Percentiles rank a stretch among this genome's conserved stretches.
phyloP scores from a whole-genome alignment of 495 filamentous ascomycete species.

The Penicillium dipodomyicola region DNA sequence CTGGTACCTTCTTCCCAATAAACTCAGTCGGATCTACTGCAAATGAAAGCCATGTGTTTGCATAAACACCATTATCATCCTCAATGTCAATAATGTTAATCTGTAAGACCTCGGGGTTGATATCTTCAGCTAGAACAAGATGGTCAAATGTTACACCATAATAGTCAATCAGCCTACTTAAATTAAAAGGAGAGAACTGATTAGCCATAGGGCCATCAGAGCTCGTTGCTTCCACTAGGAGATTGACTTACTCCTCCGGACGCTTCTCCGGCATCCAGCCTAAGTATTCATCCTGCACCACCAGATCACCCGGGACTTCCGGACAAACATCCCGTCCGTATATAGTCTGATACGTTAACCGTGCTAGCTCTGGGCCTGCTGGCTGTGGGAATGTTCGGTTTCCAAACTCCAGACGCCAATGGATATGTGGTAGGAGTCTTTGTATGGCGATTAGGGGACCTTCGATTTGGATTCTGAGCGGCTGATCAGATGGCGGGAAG shows the following conservation, averaged over 20 bases:
- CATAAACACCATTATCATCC: conserved; percentile 29
- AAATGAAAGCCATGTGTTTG: conserved; percentile 28
- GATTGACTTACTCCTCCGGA: conserved; percentile 10
- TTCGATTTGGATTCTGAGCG: conserved; percentile 33
- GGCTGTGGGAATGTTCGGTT: conserved; percentile 25
- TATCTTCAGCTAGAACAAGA: conserved; percentile 30
- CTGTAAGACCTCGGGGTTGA: conserved; percentile 34
- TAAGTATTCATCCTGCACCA: conserved; percentile 32
- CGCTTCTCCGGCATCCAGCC: conserved; percentile 26
- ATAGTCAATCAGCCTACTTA: conserved; percentile 35
- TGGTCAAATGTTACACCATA: conserved; percentile 43
- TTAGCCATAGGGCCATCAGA: not conserved
- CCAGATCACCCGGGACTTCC: conserved; percentile 25
- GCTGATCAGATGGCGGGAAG: conserved; percentile 20
- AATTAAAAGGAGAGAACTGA: too few relatives aligned
- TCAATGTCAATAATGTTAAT: conserved; percentile 35
- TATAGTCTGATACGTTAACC: conserved; percentile 27
- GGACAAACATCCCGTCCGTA: conserved; percentile 24
- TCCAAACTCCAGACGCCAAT: conserved; percentile 19
- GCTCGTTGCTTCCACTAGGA: not conserved
- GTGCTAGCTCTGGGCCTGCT: conserved; percentile 29
- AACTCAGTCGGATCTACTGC: conserved; percentile 30
- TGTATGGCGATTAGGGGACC: conserved; percentile 29
- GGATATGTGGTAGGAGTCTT: conserved; percentile 26
- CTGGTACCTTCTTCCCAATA: conserved; percentile 38